Percentiles rank a stretch among this genome's conserved stretches.
These are phyloP conservation scores for Angomonas ambiguus DNA, from an alignment of 208 protist genomes.

Conservation along the genomic window DNA sequence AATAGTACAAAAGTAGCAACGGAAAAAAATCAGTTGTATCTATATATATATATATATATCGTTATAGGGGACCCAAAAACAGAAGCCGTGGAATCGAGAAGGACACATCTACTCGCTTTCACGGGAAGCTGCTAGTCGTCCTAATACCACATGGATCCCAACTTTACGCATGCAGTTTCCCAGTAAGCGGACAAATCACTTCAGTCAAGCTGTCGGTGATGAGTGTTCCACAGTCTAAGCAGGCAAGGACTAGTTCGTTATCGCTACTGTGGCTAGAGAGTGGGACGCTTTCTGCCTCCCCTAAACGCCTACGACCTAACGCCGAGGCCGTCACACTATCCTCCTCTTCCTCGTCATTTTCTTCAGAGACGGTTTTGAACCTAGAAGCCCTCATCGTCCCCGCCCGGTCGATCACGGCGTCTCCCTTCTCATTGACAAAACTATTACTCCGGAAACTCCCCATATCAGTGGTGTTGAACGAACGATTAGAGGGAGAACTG, in stretches of 20 bases:
- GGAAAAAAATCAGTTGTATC: neutral
- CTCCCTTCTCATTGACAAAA: conserved; percentile 17
- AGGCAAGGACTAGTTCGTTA: conserved; percentile 49
- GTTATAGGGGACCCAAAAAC: too few relatives aligned
- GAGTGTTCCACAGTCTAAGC: conserved; percentile 48
- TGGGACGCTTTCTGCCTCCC: neutral
- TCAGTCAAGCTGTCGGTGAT: conserved; percentile 26
- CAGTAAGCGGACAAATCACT: conserved; percentile 44
- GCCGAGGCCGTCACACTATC: conserved; percentile 16
- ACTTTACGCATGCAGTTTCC: conserved; percentile 34
- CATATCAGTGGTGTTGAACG: conserved; percentile 17
- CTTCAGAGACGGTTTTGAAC: neutral
- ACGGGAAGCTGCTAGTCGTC: too few relatives aligned
- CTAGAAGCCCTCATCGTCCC: conserved; percentile 2
- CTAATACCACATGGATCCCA: too few relatives aligned
- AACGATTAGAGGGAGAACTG: conserved; percentile 9
- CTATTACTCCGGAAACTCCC: conserved; percentile 30
- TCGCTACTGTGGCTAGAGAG: conserved; percentile 44
- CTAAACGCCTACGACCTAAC: conserved; percentile 12
- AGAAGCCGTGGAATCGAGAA: too few relatives aligned
- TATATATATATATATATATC: neutral
- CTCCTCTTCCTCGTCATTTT: neutral
- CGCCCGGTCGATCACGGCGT: conserved; percentile 9
- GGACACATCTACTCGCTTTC: too few relatives aligned
- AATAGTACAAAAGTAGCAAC: neutral